phyloP scores from a whole-genome alignment of 1,139 yeast species.

The Diutina ranongensis region DNA sequence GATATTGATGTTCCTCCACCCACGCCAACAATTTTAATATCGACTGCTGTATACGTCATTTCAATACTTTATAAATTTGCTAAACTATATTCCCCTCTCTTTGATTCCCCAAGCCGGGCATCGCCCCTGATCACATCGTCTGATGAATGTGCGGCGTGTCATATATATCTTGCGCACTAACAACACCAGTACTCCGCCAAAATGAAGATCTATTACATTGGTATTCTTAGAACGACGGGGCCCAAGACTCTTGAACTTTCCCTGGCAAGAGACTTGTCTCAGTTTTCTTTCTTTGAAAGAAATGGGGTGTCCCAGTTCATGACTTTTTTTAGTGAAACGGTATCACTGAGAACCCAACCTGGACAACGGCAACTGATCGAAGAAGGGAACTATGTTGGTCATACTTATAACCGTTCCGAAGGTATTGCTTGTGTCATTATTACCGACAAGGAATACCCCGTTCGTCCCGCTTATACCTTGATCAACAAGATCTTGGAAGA shows the following conservation, averaged over 20 bases:
- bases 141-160: neutral
- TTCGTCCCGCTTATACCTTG: constrained; percentile 92
- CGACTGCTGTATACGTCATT: no score
- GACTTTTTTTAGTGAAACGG: constrained; percentile 89
- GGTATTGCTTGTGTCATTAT: constrained; percentile 91
- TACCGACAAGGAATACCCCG: constrained; percentile 92
- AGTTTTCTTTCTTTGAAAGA: constrained; percentile 82
- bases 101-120: no score
- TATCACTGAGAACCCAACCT: constrained; percentile 73
- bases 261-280: constrained; percentile 70
- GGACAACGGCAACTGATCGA: constrained; percentile 94
- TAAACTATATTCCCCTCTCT: no score
- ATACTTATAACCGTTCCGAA: constrained; percentile 81
- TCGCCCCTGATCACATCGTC: no score
- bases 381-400: constrained; percentile 86
- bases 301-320: constrained; percentile 74
- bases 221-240: constrained; percentile 52
- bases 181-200: neutral
- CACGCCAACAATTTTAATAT: no score
- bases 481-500: constrained; percentile 88
- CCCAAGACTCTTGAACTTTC: constrained; percentile 64
- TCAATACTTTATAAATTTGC: neutral
- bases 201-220: constrained; percentile 89
- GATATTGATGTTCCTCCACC: no score
- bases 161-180: neutral